phyloP scores from a whole-genome alignment of 345 rosid genomes.

The Hibiscus syriacus region DNA sequence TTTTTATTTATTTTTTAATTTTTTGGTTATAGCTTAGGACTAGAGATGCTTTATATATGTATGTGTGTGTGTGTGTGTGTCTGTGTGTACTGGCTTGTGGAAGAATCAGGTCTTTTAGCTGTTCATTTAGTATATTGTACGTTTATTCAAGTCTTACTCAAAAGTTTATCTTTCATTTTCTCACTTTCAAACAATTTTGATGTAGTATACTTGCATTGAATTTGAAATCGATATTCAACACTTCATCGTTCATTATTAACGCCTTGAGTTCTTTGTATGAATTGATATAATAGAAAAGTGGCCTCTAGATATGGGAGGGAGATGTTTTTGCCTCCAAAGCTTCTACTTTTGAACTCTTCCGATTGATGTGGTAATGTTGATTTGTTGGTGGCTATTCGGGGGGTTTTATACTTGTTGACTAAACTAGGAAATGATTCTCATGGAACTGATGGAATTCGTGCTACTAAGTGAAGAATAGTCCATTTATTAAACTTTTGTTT shows the following conservation, averaged over 20 bases:
- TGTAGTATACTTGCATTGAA: neutral
- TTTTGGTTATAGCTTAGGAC: neutral
- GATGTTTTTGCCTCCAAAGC: neutral
- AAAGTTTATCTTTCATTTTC: neutral
- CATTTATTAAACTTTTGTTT: neutral
- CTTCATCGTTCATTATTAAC: neutral
- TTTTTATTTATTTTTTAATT: too few relatives aligned
- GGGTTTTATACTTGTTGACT: neutral
- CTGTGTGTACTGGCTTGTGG: slow-evolving; percentile 9
- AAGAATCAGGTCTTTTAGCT: slow-evolving; percentile 9
- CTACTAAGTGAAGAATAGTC: neutral
- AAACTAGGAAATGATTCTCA: neutral
- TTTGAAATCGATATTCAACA: neutral
- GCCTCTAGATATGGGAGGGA: neutral
- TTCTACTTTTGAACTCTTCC: neutral
- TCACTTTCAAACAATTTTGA: neutral
- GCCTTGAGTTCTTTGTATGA: neutral
- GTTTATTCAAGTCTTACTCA: neutral
- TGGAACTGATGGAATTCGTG: neutral
- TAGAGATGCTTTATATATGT: neutral
- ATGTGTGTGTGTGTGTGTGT: too few relatives aligned
- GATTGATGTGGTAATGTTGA: neutral
- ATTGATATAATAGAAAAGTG: neutral
- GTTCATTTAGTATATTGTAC: neutral
- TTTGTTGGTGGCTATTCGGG: neutral